These are phyloP conservation scores for Pseudomicrostroma phylloplanum DNA, from an alignment of 1,284 basidiomycete species.

Conservation along the genomic window DNA sequence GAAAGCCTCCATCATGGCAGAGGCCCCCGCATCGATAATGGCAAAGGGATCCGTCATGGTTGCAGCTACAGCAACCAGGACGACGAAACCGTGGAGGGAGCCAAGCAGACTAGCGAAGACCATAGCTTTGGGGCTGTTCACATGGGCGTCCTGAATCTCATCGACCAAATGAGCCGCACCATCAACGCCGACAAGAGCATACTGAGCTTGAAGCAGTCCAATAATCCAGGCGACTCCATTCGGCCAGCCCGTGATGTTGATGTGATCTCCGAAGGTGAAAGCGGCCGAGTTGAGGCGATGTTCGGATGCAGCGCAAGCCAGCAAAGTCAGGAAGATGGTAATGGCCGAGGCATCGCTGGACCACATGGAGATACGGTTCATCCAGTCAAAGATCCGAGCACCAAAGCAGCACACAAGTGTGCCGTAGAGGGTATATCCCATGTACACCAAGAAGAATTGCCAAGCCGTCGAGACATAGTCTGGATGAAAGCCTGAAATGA, in stretches of 20 bases:
- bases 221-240: constrained; percentile 27
- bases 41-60: constrained; percentile 20
- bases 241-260: constrained; percentile 28
- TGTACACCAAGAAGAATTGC: too few relatives aligned
- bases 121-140: constrained; percentile 29
- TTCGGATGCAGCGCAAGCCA: constrained; percentile 18
- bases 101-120: constrained; percentile 24
- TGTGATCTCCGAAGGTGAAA: constrained; percentile 24
- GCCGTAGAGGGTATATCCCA: too few relatives aligned
- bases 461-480: too few relatives aligned
- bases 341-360: constrained; percentile 19
- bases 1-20: constrained; percentile 21
- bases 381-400: too few relatives aligned
- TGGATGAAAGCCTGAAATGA: too few relatives aligned
- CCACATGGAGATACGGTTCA: constrained; percentile 13
- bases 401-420: too few relatives aligned
- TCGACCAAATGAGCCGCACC: constrained; percentile 26
- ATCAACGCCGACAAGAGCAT: constrained; percentile 23
- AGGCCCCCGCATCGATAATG: constrained; percentile 19
- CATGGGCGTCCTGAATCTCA: constrained; percentile 23
- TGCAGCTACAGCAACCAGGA: constrained; percentile 20
- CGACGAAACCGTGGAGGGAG: constrained; percentile 18
- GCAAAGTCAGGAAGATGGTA: constrained; percentile 20
- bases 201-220: constrained; percentile 28
- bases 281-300: constrained; percentile 15